Evolutionary conservation across 345 rosid genomes (phyloP).

Genomic region (Camelina laxa): DNA sequence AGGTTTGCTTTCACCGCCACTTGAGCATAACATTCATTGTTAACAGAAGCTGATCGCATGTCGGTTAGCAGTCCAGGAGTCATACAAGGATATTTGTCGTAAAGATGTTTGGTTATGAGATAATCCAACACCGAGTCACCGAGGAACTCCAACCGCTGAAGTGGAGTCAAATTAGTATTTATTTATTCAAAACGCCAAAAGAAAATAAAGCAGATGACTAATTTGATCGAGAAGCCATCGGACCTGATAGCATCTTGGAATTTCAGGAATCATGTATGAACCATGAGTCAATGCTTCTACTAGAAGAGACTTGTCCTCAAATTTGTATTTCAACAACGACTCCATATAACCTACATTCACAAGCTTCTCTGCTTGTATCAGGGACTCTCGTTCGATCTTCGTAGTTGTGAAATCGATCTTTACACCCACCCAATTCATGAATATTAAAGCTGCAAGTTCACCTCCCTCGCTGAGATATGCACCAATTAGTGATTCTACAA

Average conservation of each 20-base stretch:
- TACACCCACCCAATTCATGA: constrained; percentile 78
- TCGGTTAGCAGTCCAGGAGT: constrained; percentile 87
- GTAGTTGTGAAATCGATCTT: constrained; percentile 50
- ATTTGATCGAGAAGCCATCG: not conserved
- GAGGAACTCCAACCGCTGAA: constrained; percentile 91
- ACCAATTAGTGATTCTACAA: constrained; percentile 85
- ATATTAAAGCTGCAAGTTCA: constrained; percentile 62
- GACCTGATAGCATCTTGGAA: constrained; percentile 94
- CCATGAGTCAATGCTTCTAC: constrained; percentile 96
- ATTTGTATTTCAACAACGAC: constrained; percentile 61
- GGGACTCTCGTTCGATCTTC: constrained; percentile 46
- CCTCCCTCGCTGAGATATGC: constrained; percentile 79
- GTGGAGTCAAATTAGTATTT: constrained; percentile 19
- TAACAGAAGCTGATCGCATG: constrained; percentile 93
- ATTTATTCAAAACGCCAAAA: not conserved
- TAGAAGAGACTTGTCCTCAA: constrained; percentile 64
- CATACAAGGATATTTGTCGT: constrained; percentile 59
- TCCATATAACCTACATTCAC: constrained; percentile 57
- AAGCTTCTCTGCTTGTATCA: constrained; percentile 47
- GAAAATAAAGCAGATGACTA: not conserved
- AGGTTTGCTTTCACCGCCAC: constrained; percentile 61
- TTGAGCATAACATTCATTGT: constrained; percentile 81
- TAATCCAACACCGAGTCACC: constrained; percentile 91
- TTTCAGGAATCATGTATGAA: constrained; percentile 87
- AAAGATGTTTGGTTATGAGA: constrained; percentile 66